Percentiles rank a stretch among this genome's conserved stretches.
Evolutionary conservation across 1,284 basidiomycete genomes (phyloP).

Genomic region (Quambalaria eucalypti): DNA sequence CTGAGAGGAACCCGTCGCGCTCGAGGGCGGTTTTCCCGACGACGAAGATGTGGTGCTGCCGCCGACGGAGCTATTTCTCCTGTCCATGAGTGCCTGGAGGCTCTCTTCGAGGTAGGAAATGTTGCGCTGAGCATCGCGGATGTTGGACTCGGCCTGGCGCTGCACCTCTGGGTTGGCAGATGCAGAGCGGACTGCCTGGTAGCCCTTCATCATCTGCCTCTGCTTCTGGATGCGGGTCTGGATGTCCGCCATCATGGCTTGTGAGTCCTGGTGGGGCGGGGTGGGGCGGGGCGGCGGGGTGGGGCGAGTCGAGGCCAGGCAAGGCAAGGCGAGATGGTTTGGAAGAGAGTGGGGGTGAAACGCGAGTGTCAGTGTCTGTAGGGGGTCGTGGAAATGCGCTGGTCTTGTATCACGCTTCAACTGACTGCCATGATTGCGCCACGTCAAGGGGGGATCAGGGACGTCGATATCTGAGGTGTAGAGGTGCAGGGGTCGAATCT

Average conservation of each 20-base stretch:
- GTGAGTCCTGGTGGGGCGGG: constrained; percentile 43
- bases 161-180: constrained; percentile 80
- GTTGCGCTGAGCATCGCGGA: constrained; percentile 75
- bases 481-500: not conserved
- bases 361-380: not conserved
- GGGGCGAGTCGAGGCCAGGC: not conserved
- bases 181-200: constrained; percentile 67
- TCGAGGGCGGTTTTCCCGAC: not conserved
- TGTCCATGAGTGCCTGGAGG: constrained; percentile 67
- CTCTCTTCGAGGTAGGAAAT: constrained; percentile 80
- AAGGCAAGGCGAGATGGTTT: not conserved
- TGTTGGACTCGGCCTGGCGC: constrained; percentile 63
- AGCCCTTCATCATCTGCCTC: constrained; percentile 81
- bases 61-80: constrained; percentile 51
- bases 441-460: not conserved
- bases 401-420: not conserved
- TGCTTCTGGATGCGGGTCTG: constrained; percentile 82
- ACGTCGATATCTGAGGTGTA: too few relatives aligned
- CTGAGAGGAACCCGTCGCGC: not conserved
- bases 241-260: constrained; percentile 85
- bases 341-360: too few relatives aligned
- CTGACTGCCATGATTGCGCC: not conserved
- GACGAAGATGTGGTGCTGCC: constrained; percentile 48
- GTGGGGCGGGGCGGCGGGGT: not conserved
- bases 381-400: not conserved